These are phyloP conservation scores for Cyberlindnera meyerae DNA, from an alignment of 805 yeast genomes.

Conservation along the genomic window DNA sequence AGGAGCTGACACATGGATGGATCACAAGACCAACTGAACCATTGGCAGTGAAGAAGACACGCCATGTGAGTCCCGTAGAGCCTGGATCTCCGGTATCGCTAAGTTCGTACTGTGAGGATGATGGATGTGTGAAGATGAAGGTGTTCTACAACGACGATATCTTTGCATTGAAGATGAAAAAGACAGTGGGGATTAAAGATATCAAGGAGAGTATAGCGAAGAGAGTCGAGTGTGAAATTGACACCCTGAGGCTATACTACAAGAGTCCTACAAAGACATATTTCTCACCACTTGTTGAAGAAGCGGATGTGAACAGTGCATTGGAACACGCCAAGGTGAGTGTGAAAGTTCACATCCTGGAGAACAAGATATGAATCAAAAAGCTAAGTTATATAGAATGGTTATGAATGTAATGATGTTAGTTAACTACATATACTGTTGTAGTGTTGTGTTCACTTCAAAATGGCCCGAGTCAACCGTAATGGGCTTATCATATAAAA, in stretches of 20 bases:
- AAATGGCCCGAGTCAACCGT: no score
- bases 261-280: conserved; percentile 13
- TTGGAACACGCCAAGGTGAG: conserved; percentile 13
- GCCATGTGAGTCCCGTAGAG: conserved; percentile 1
- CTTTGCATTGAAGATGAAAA: conserved; percentile 21
- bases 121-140: conserved; percentile 17
- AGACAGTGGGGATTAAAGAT: conserved; percentile 2
- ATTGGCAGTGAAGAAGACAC: conserved; percentile 3
- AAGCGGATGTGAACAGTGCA: conserved; percentile 18
- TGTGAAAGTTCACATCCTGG: conserved; percentile 12
- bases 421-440: no score
- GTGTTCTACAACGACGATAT: conserved; percentile 23
- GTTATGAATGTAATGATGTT: no score
- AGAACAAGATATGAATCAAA: conserved; percentile 6
- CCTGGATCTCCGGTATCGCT: background rate
- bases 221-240: conserved; percentile 21
- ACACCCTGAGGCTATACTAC: conserved; percentile 16
- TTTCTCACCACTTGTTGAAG: conserved; percentile 19
- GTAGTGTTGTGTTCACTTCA: no score
- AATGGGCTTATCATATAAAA: no score
- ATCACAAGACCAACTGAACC: conserved; percentile 13
- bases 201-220: conserved; percentile 20
- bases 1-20: conserved; percentile 13
- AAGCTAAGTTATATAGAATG: background rate
- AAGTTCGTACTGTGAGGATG: background rate